Conservation (phyloP, 176 grass and related monocot genomes). For the Hsuehochloa calcarea region DNA sequence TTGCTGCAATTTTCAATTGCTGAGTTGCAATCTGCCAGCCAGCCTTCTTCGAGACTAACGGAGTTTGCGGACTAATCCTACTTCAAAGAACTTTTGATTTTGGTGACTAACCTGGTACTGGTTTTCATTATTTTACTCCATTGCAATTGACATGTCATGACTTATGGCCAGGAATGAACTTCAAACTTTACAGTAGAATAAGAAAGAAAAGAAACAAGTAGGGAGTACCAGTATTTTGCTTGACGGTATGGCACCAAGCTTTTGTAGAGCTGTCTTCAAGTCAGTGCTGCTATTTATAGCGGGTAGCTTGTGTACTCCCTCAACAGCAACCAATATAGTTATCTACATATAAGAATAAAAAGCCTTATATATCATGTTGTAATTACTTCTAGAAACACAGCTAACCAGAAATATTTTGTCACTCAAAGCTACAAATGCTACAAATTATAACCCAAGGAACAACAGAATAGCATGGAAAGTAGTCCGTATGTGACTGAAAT, state of each 20-base stretch:
- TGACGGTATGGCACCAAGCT: constrained; percentile 76
- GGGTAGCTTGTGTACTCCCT: constrained; percentile 83
- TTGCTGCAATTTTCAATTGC: not conserved
- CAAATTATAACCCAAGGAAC: not conserved
- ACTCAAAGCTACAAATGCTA: not conserved
- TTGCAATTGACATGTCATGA: not conserved
- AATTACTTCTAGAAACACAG: not conserved
- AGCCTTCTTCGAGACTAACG: not conserved
- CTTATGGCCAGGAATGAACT: not conserved
- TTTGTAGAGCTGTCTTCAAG: constrained; percentile 80
- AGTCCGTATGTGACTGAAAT: not conserved
- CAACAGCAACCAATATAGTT: constrained; percentile 85
- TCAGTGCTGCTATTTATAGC: constrained; percentile 80
- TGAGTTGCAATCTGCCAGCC: not conserved
- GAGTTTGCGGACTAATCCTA: not conserved
- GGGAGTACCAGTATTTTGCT: constrained; percentile 79
- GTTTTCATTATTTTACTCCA: not conserved
- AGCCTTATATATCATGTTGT: not conserved
- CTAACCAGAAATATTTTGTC: constrained; percentile 6
- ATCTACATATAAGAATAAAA: constrained; percentile 43
- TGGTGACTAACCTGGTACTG: not conserved
- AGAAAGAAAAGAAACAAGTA: constrained; percentile 4
- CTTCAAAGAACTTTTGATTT: not conserved
- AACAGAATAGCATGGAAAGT: not conserved
- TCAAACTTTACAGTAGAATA: not conserved